phyloP scores from a whole-genome alignment of 2,329 filamentous ascomycete genomes.

The Pestalotiopsis sp. region DNA sequence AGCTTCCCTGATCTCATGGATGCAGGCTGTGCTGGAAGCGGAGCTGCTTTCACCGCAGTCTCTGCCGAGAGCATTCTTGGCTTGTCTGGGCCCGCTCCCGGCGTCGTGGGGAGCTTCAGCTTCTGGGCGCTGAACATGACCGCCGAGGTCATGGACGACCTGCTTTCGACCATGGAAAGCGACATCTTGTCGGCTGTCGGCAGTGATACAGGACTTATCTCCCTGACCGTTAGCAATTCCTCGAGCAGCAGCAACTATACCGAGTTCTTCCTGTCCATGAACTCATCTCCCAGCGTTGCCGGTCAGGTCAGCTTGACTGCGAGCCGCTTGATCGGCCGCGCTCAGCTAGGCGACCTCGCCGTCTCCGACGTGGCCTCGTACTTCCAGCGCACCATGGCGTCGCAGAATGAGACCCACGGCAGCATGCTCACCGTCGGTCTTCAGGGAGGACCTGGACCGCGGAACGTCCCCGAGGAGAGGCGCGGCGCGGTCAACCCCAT shows the following conservation, averaged over 20 bases:
- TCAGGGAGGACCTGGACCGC: conserved; percentile 1
- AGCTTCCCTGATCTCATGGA: conserved; percentile 7
- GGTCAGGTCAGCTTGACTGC: not conserved
- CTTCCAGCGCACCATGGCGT: not conserved
- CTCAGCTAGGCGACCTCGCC: not conserved
- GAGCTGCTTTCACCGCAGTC: not conserved
- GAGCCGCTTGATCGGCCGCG: not conserved
- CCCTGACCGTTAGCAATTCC: not conserved
- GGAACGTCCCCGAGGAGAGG: not conserved
- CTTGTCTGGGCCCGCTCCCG: not conserved
- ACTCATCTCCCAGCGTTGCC: conserved; percentile 2
- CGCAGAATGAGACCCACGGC: not conserved
- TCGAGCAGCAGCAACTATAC: conserved; percentile 1
- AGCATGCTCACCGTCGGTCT: not conserved
- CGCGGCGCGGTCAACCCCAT: not conserved
- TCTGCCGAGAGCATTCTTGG: not conserved
- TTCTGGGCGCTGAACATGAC: not conserved
- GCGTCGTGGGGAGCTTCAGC: not conserved
- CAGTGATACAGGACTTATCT: not conserved
- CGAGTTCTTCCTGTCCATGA: not conserved
- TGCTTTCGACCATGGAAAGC: not conserved
- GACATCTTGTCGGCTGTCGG: not conserved
- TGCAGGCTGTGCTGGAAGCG: not conserved
- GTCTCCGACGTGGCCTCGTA: not conserved
- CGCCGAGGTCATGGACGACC: not conserved